phyloP scores from a whole-genome alignment of 306 rosid species.

The Fragaria ananassa region DNA sequence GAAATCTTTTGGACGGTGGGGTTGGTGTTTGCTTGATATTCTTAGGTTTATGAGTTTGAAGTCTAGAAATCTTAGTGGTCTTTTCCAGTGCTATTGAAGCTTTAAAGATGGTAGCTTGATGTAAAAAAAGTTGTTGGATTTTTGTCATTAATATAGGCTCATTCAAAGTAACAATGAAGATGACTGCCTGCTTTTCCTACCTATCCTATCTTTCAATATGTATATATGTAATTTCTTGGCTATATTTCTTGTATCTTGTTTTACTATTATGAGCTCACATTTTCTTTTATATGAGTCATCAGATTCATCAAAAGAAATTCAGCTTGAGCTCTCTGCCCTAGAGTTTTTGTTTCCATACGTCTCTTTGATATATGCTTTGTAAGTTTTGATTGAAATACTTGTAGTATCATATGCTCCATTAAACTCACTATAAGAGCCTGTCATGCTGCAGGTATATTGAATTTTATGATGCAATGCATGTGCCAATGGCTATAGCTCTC shows the following conservation, averaged over 20 bases:
- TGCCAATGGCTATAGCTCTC: constrained; percentile 99
- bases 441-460: constrained; percentile 92
- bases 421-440: constrained; percentile 48
- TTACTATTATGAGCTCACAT: constrained; percentile 57
- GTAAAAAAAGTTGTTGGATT: background rate
- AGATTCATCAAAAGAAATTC: constrained; percentile 81
- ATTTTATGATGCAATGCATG: constrained; percentile 96
- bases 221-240: constrained; percentile 18
- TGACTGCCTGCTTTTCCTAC: background rate
- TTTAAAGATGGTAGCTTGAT: background rate
- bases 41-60: background rate
- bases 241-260: constrained; percentile 14
- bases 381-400: constrained; percentile 50
- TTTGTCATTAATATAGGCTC: background rate
- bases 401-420: constrained; percentile 31
- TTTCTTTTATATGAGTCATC: constrained; percentile 65
- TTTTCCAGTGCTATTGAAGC: background rate
- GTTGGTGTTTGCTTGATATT: background rate
- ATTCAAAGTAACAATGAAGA: background rate
- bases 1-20: background rate
- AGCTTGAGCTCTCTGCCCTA: constrained; percentile 91
- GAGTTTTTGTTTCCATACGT: constrained; percentile 75
- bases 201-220: background rate
- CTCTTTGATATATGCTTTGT: constrained; percentile 81
- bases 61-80: background rate